Base-by-base conservation (phyloP, 2,329 filamentous ascomycete species). In the Colletotrichum sp. region DNA sequence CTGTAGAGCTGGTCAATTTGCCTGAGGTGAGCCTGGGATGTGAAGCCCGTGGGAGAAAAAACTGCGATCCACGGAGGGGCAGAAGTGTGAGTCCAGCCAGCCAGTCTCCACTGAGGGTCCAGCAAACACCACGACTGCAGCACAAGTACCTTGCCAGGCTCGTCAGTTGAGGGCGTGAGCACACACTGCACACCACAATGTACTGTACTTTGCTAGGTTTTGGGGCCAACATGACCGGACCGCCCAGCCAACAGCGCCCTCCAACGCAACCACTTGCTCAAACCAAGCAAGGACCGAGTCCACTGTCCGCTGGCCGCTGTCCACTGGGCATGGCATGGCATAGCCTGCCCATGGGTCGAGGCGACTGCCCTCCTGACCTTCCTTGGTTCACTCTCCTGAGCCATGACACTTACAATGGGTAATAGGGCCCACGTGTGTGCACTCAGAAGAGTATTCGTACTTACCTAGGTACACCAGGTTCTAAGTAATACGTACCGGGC, bases 41-140 rank as follows among this genome's bases (percentile, higher is more conserved):
- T 39, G 28, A 30, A 61, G 58, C 27, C 18, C 6, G 58, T 12
- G 48, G 34, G 32, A 55, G 22, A 27, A 22, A 62, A 30, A 15
- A 18, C n/a, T 36, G 66, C 15, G 30, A n/a, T 25, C 30, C 30
- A 64, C 32, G 36, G 55, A 30, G 10, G 36, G 18, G 27, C n/a
- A 28, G 18, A 60, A 60, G 67, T 61, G 61, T 36, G 64, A 72
- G 65, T 39, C 64, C 58, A 66, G 70, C 70, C 70, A 55, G 43
- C 43, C 43, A 52, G 43, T 22, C 70, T 73, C 70, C 70, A 73
- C 70, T 64, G 16, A 22, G 70, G 70, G 25, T 48, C 65, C 28
- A 30, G 36, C 34, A 61, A 27, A 69, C 25, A 48, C 39, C 39
- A 2, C 39, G 39, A n/a, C 39, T 48, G 39, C 18, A 48, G 39